phyloP scores from a whole-genome alignment of 495 filamentous ascomycete species.

The Clohesyomyces aquaticus region DNA sequence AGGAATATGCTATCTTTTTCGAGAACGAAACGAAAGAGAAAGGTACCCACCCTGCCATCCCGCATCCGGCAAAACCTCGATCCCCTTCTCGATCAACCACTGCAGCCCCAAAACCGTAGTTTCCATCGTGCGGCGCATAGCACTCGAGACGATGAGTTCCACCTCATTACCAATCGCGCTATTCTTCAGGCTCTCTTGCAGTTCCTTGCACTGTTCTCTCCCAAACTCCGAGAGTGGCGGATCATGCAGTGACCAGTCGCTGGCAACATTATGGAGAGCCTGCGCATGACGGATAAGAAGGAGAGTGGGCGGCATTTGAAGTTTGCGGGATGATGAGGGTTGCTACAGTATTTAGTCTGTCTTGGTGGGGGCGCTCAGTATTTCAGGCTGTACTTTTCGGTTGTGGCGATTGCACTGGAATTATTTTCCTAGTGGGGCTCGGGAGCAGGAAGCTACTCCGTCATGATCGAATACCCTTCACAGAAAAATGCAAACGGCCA shows the following conservation, averaged over 20 bases:
- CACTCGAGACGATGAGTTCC: slow-evolving; percentile 60
- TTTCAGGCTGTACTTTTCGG: no score
- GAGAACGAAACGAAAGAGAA: background rate
- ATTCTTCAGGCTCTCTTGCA: slow-evolving; percentile 53
- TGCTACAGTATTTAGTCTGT: no score
- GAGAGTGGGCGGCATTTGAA: slow-evolving; percentile 23
- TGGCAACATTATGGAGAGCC: slow-evolving; percentile 30
- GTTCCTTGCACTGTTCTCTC: slow-evolving; percentile 53
- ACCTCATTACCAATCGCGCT: slow-evolving; percentile 54
- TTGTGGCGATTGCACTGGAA: background rate
- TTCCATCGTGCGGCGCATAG: slow-evolving; percentile 62
- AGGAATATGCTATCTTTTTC: no score
- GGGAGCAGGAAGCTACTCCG: background rate
- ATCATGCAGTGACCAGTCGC: slow-evolving; percentile 51
- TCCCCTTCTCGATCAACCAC: slow-evolving; percentile 56
- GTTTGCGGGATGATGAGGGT: no score
- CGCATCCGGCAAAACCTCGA: slow-evolving; percentile 58
- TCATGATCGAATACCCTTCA: background rate
- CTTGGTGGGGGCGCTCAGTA: no score
- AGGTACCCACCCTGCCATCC: slow-evolving; percentile 53
- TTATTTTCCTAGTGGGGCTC: background rate
- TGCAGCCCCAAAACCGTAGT: slow-evolving; percentile 57
- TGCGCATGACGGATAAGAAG: slow-evolving; percentile 36
- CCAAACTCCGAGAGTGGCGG: slow-evolving; percentile 61
- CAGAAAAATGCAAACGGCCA: background rate